Evolutionary conservation across 179 eudicot species (phyloP), one percentile per base, ranked within the genome.

Genomic region (Corrigiola litoralis): DNA sequence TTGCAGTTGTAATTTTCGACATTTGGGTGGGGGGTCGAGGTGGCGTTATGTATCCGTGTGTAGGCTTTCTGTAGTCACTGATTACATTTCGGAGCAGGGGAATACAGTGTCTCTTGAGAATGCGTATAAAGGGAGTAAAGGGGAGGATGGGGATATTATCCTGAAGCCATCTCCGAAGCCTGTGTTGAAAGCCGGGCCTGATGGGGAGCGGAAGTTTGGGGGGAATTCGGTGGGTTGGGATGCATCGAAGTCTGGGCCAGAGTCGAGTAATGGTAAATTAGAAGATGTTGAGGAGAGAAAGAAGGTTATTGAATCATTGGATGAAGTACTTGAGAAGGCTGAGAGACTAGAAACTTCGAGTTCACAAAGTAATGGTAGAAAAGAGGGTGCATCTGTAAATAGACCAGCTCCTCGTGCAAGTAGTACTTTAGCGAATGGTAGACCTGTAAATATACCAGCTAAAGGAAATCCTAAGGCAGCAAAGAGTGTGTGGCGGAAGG

Each of bases 401-500:
- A 90, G 65, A 81, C 74, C 79, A 28, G 45, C 82, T 51, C 56
- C 68, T 6, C 71, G 56, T 72, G 53, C 78, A 32, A 63, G 62
- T 53, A 69, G 76, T 68, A 62, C 29, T 51, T 79, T 65, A 17
- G 79, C 67, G 40, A 80, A 79, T 75, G 85, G 84, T 32, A 80
- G 71, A 67, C 76, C 84, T n/a, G 72, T 61, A 61, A 79, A 67
- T 63, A 58, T 72, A 6, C 49, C 70, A 23, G 69, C 54, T 5
- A 79, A 49, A 64, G 80, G 61, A 29, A 88, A 77, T 70, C 60
- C 95, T 55, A 86, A 68, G 38, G 40, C 85, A 33, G 42, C 59
- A 44, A 94, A 86, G 80, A 83, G 95, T 57, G 99, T 88, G 32
- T 94, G 99, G 99, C 66, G 96, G 47, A 94, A 82, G 64, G 99